phyloP scores from a whole-genome alignment of 208 protist species.

The Trypanosoma boissoni region DNA sequence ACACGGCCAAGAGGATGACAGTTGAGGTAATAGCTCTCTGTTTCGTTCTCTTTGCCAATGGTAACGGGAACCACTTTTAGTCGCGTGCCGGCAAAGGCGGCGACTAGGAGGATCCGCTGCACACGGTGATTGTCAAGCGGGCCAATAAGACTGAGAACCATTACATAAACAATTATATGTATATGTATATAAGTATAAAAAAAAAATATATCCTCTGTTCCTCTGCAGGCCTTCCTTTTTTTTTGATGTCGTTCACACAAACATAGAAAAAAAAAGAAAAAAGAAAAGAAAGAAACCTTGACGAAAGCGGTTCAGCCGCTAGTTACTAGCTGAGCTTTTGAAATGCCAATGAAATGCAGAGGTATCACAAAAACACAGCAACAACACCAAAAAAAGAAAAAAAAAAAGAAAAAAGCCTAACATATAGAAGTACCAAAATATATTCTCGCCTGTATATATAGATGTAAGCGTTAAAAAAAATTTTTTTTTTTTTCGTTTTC shows the following conservation, averaged over 20 bases:
- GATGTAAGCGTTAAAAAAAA: not conserved
- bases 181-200: constrained; percentile 9
- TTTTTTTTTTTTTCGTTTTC: no score
- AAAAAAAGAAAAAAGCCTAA: not conserved
- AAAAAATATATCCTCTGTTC: constrained; percentile 10
- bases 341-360: no score
- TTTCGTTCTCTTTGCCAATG: constrained; percentile 49
- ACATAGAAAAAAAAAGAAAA: no score
- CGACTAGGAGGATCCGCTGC: constrained; percentile 62
- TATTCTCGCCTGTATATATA: not conserved
- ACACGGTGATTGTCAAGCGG: constrained; percentile 42
- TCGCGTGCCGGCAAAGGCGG: constrained; percentile 58
- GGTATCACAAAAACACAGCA: no score
- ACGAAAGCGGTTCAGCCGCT: no score
- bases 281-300: no score
- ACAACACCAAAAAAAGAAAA: constrained; percentile 5
- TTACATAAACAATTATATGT: constrained; percentile 14
- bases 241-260: no score
- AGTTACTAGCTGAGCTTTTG: no score
- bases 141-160: constrained; percentile 66
- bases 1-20: constrained; percentile 61
- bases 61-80: constrained; percentile 55
- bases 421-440: constrained; percentile 1
- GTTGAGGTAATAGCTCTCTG: constrained; percentile 59
- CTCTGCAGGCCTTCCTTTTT: no score